These are phyloP conservation scores for Pinus albicaulis DNA, from an alignment of 75 land plant species.

Conservation along the genomic window DNA sequence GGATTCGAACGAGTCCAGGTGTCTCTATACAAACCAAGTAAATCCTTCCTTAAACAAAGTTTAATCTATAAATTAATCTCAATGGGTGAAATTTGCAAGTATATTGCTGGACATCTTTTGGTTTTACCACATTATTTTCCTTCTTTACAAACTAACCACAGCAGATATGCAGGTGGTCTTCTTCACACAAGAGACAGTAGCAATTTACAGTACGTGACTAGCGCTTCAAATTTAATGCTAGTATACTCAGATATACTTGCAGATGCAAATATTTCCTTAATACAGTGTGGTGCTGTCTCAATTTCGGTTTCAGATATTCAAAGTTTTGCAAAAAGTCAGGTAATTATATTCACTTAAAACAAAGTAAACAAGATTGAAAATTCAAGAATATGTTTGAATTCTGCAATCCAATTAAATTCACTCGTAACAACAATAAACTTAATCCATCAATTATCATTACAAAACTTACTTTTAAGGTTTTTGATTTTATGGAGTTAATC, in stretches of 20 bases:
- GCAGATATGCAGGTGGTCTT: constrained; percentile 56
- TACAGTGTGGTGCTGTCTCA: not conserved
- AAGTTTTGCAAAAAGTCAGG: constrained; percentile 16
- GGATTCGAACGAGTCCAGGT: constrained; percentile 18
- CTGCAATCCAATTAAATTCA: too few relatives aligned
- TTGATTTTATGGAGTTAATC: not conserved
- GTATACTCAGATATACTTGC: constrained; percentile 4
- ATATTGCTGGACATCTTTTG: too few relatives aligned
- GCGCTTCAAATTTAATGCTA: constrained; percentile 6
- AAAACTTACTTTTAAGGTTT: not conserved
- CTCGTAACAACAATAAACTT: not conserved
- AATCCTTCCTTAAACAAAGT: too few relatives aligned
- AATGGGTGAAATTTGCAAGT: too few relatives aligned
- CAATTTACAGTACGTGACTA: constrained; percentile 36
- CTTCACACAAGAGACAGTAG: constrained; percentile 41
- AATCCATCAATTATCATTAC: not conserved
- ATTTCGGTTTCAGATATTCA: not conserved
- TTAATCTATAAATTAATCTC: too few relatives aligned
- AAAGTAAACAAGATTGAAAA: too few relatives aligned
- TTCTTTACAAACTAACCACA: not conserved
- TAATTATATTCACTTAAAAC: not conserved
- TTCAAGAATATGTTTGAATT: too few relatives aligned
- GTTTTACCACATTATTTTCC: too few relatives aligned
- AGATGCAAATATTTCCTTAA: not conserved
- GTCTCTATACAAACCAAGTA: too few relatives aligned